phyloP scores from a whole-genome alignment of 768 basidiomycete genomes.

The Suillus tomentosus region DNA sequence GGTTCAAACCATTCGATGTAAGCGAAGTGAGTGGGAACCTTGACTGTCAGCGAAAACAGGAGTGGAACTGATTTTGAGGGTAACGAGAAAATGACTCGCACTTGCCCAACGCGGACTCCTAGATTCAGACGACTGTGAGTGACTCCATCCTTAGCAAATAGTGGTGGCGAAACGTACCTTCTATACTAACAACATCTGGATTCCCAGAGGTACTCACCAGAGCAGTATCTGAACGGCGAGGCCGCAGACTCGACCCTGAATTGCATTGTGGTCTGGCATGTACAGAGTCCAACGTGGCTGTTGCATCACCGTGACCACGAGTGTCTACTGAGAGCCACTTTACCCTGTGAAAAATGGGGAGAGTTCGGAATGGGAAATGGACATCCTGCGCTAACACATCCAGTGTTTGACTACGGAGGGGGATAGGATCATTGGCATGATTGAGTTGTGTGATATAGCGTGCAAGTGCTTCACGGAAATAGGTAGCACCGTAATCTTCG shows the following conservation, averaged over 20 bases:
- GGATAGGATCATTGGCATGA: constrained; percentile 16
- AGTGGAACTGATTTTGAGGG: constrained; percentile 9
- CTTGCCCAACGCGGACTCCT: constrained; percentile 16
- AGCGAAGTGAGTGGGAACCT: constrained; percentile 23
- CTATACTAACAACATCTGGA: constrained; percentile 11
- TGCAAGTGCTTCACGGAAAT: neutral
- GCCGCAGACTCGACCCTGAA: no score
- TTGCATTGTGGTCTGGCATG: constrained; percentile 33
- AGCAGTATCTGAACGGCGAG: no score
- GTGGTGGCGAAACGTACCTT: constrained; percentile 18
- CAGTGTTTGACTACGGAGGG: no score
- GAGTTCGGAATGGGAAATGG: constrained; percentile 15
- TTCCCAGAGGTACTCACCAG: constrained; percentile 21
- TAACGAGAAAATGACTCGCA: constrained; percentile 12
- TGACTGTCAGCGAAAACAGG: constrained; percentile 19
- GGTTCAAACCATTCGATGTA: no score
- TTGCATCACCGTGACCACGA: constrained; percentile 4
- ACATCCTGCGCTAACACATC: constrained; percentile 5
- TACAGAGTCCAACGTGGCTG: no score
- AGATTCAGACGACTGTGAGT: no score
- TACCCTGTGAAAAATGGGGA: constrained; percentile 37
- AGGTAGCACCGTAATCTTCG: constrained; percentile 27
- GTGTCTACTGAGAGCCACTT: constrained; percentile 30
- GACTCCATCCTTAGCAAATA: no score
- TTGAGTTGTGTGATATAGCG: constrained; percentile 22